Base-by-base conservation (phyloP, 352 stramenopile species). In the Pythium sp. region DNA sequence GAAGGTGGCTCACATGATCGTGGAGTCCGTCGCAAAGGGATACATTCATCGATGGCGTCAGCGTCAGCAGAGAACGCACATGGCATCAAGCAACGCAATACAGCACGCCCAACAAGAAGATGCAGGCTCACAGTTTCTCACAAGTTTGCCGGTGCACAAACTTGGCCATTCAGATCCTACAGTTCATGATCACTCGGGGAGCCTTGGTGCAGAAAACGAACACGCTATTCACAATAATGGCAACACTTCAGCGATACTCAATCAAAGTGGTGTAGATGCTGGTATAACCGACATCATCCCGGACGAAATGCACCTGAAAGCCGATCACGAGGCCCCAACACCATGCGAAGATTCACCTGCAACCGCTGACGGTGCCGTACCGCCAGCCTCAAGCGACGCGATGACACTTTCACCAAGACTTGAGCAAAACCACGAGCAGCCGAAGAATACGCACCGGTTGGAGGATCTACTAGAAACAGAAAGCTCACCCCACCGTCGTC, bases 1-100 rank as follows among this genome's bases (percentile, higher is more conserved):
- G 47, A 91, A 92, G 64, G 80, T 93, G 36, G 83, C 85, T 26
- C 72, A 86, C 36, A 93, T 93, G 85, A 73, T 92, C 36, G 79
- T 93, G 20, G 82, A 93, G 55, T 86, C 82, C 51, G 77, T 81
- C 9, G 78, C 88, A 8, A 82, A 85, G 26, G 82, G 85, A 5
- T 91, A 83, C 68, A 78, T 90, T 20, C 77, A 88, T 34, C 82
- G 85, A 9, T 68, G 67, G 56, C 62, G 62, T 20, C 59, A 72
- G 14, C 67, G 72, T 15, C 49, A 54, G 7, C 54, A 72, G 9
- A 60, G 65, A 22, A 49, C 65, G 0, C 30, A n/a, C 26, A 7
- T 30, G n/a, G 18, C 18, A 24, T 61, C 32, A 30, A 9, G n/a
- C 7, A 14, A 20, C 32, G 6, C 9, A 46, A 2, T 36, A 0